phyloP scores from a whole-genome alignment of 228 moss, liverwort and hornwort species.

The Sphagnum fallax region DNA sequence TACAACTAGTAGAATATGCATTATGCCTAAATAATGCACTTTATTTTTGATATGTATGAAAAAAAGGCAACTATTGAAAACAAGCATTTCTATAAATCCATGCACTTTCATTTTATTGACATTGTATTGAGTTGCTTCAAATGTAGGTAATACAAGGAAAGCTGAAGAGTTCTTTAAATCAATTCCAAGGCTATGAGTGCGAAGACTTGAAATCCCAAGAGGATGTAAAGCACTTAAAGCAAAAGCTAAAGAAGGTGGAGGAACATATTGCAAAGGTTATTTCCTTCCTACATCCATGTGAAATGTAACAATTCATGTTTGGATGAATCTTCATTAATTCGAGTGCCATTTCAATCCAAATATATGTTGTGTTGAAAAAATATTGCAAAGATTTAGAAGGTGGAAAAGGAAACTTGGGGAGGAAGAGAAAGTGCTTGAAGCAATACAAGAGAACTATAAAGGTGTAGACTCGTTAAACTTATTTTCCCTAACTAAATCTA shows the following conservation, averaged over 20 bases:
- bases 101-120: too few species aligned
- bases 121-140: neutral
- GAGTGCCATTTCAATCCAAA: neutral
- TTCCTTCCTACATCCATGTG: neutral
- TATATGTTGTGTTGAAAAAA: conserved; percentile 31
- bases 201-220: conserved; percentile 92
- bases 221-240: conserved; percentile 92
- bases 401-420: conserved; percentile 68
- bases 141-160: conserved; percentile 67
- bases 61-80: too few species aligned
- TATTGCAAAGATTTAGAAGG: conserved; percentile 67
- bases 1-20: too few species aligned
- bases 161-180: conserved; percentile 69
- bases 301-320: neutral
- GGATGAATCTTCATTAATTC: neutral
- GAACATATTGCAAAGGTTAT: conserved; percentile 82
- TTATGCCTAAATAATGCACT: too few species aligned
- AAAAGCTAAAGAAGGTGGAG: conserved; percentile 85
- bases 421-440: conserved; percentile 78
- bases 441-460: conserved; percentile 75
- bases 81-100: too few species aligned
- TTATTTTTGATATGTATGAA: too few species aligned
- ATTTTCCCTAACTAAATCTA: too few species aligned
- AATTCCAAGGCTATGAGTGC: conserved; percentile 82
- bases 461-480: conserved; percentile 19